Conservation (phyloP, 768 basidiomycete species). For the Lentinula guzmanii region DNA sequence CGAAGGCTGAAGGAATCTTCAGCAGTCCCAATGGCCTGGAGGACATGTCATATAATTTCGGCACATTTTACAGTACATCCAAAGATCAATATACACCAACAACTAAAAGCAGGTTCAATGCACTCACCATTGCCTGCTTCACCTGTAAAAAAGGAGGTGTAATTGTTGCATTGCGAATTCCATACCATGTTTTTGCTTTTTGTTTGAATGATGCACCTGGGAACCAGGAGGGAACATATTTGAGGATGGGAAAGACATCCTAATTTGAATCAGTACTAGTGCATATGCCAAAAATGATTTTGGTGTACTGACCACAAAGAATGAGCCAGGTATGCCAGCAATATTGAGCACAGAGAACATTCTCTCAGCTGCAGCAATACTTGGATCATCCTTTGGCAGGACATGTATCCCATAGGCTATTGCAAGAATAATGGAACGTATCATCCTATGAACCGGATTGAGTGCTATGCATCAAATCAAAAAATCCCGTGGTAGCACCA, state of each 20-base stretch:
- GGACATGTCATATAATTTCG: too few relatives aligned
- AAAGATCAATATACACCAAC: too few relatives aligned
- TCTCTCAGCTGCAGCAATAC: constrained; percentile 32
- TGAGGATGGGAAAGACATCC: neutral
- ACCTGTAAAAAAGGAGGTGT: neutral
- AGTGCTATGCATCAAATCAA: neutral
- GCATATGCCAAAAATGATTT: too few relatives aligned
- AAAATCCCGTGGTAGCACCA: too few relatives aligned
- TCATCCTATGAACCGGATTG: constrained; percentile 21
- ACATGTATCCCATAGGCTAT: constrained; percentile 43
- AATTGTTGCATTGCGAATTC: neutral
- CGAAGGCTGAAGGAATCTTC: neutral
- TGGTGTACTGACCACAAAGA: constrained; percentile 28
- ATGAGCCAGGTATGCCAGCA: constrained; percentile 35
- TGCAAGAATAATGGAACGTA: constrained; percentile 32
- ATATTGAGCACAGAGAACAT: constrained; percentile 26
- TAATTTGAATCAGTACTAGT: neutral
- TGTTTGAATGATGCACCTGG: constrained; percentile 5
- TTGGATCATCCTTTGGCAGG: constrained; percentile 33
- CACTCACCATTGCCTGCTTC: neutral
- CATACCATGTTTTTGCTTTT: neutral
- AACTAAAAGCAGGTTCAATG: neutral
- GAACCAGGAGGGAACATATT: neutral
- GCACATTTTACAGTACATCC: too few relatives aligned
- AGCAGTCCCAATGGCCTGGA: neutral